A percentile compares a stretch with the other conserved stretches of the same genome.
phyloP scores from a whole-genome alignment of 768 basidiomycete genomes.

The Lactarius sanguifluus region DNA sequence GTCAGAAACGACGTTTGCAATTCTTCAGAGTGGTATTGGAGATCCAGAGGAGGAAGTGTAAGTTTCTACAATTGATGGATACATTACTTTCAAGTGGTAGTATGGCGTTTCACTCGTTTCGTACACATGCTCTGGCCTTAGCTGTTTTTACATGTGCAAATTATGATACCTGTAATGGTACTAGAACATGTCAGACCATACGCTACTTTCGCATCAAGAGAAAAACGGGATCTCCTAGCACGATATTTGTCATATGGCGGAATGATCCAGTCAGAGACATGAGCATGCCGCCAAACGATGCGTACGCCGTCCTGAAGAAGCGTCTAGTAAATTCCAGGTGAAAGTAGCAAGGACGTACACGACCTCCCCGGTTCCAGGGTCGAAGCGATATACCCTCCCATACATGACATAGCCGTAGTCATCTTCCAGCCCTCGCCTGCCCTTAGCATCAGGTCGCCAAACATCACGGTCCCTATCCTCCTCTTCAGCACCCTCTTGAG shows the following conservation, averaged over 20 bases:
- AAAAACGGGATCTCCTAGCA: slow-evolving; percentile 91
- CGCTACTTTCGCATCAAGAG: slow-evolving; percentile 68
- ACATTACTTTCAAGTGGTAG: not conserved
- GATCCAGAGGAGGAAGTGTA: slow-evolving; percentile 88
- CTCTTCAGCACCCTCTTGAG: slow-evolving; percentile 52
- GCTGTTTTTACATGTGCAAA: not conserved
- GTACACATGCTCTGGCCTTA: not conserved
- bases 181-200: not conserved
- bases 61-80: slow-evolving; percentile 20
- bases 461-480: slow-evolving; percentile 76
- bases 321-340: slow-evolving; percentile 23
- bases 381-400: slow-evolving; percentile 98
- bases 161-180: not conserved
- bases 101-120: not conserved
- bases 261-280: slow-evolving; percentile 92
- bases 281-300: slow-evolving; percentile 93
- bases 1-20: slow-evolving; percentile 93
- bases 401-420: slow-evolving; percentile 99
- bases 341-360: slow-evolving; percentile 59
- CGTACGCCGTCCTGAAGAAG: slow-evolving; percentile 79
- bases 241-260: slow-evolving; percentile 88
- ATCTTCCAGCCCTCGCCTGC: slow-evolving; percentile 77
- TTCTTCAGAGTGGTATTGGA: slow-evolving; percentile 86
- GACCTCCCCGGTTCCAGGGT: slow-evolving; percentile 76
- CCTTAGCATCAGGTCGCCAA: slow-evolving; percentile 86